Percentiles rank a stretch among this genome's conserved stretches.
phyloP scores from a whole-genome alignment of 2,329 filamentous ascomycete species.

The Ramularia endophylla region DNA sequence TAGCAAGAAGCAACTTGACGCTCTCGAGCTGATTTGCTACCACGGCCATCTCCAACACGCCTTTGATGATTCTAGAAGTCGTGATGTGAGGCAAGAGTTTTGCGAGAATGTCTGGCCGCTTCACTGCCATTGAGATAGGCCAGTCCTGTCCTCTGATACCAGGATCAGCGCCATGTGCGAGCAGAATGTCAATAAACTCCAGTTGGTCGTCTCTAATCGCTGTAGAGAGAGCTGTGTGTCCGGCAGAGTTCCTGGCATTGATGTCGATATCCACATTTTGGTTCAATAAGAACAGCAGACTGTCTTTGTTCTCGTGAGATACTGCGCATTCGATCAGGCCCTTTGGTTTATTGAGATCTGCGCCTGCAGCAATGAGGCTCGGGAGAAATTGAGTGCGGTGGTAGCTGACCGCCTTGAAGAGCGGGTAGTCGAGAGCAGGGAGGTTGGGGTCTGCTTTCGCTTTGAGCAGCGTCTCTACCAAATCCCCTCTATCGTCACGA shows the following conservation, averaged over 20 bases:
- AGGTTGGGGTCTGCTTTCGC: constrained; percentile 49
- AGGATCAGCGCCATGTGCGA: constrained; percentile 55
- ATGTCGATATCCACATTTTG: constrained; percentile 44
- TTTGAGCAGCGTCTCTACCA: constrained; percentile 54
- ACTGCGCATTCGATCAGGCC: constrained; percentile 63
- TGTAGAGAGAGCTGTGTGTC: constrained; percentile 56
- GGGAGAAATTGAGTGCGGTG: constrained; percentile 57
- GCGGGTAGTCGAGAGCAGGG: constrained; percentile 57
- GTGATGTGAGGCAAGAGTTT: constrained; percentile 53
- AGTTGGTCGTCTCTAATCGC: constrained; percentile 56
- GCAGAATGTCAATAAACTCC: constrained; percentile 55
- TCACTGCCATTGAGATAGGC: constrained; percentile 65
- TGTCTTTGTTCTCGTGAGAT: constrained; percentile 55
- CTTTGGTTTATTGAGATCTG: constrained; percentile 53
- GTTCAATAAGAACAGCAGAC: constrained; percentile 55
- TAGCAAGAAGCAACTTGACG: constrained; percentile 58
- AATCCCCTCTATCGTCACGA: constrained; percentile 58
- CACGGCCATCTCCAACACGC: constrained; percentile 62
- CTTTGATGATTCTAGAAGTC: constrained; percentile 58
- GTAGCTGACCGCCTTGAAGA: constrained; percentile 64
- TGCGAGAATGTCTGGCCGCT: constrained; percentile 54
- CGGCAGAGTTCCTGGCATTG: constrained; percentile 49
- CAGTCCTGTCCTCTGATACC: constrained; percentile 61
- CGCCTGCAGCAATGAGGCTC: constrained; percentile 54
- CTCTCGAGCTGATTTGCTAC: constrained; percentile 61